Percentiles rank a stretch among this genome's conserved stretches.
phyloP scores from a whole-genome alignment of 140 eudicot species.

The Oenanthe javanica region DNA sequence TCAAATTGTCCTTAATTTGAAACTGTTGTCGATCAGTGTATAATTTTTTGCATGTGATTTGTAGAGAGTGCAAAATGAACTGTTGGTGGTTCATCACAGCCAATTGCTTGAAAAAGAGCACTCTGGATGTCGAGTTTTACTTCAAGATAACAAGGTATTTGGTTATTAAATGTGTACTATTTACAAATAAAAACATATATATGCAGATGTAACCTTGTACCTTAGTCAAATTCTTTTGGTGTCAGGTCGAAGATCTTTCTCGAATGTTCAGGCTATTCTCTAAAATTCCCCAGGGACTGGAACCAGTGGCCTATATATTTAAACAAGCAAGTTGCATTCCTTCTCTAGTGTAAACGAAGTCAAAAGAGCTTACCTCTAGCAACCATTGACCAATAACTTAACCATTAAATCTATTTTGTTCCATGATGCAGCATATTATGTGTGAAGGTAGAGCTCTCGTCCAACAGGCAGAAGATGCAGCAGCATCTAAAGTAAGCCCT shows the following conservation, averaged over 20 bases:
- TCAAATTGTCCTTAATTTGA: neutral
- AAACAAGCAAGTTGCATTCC: constrained; percentile 40
- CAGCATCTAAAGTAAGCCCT: constrained; percentile 44
- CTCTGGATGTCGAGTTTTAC: constrained; percentile 72
- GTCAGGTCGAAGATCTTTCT: constrained; percentile 62
- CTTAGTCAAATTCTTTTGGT: constrained; percentile 4
- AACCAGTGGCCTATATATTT: constrained; percentile 60
- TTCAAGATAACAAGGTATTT: constrained; percentile 67
- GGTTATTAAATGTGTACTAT: neutral
- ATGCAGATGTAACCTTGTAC: neutral
- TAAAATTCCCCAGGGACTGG: constrained; percentile 60
- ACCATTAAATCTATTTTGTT: constrained; percentile 2
- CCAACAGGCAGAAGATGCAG: constrained; percentile 71
- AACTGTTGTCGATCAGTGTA: neutral
- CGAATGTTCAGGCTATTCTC: constrained; percentile 68
- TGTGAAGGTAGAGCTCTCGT: constrained; percentile 58
- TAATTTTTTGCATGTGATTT: constrained; percentile 4
- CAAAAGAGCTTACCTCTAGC: neutral
- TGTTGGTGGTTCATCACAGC: constrained; percentile 49
- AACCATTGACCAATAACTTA: neutral
- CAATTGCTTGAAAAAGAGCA: constrained; percentile 76
- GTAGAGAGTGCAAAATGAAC: constrained; percentile 58
- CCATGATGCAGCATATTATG: constrained; percentile 48
- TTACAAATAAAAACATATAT: neutral
- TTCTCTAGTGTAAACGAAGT: neutral